Base-by-base conservation (phyloP, 2,329 filamentous ascomycete genomes). In the Proliferodiscus dingleyae region DNA sequence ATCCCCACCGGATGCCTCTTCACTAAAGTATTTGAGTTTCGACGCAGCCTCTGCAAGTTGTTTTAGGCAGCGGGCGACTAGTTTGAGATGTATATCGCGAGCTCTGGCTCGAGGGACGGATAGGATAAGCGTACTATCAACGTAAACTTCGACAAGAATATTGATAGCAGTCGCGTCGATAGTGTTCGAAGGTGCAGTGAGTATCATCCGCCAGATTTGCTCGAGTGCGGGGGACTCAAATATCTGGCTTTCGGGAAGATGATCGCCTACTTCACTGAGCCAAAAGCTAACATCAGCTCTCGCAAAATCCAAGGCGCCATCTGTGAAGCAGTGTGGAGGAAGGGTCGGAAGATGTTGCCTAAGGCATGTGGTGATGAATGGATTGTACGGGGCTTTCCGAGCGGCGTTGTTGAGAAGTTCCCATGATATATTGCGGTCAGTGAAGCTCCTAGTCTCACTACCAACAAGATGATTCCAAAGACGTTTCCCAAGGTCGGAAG, bases 181-280 rank as follows among this genome's bases (percentile, higher is more conserved):
- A 0, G 73, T 77, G 29, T 75, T 70, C 29, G 77, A 71, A 4
- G 81, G 79, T 2, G 86, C 81, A 13, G 78, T 82, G 43, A 95
- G 69, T 26, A 91, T 80, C 56, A 95, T 79, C 19, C 81, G 79
- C 90, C 90, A 95, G n/a, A 95, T 70, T 46, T 89, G 77, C 55
- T 93, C 85, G 34, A 77, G 71, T 21, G 68, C 78, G 53, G 65
- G 76, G 50, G 71, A 75, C 53, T 75, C 69, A 22, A 78, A 61
- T 9, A 71, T 66, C n/a, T 71, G 67, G 6, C 73, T 68, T 45
- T 78, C 73, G 18, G 80, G 65, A 16, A 72, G 60, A 39, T 74
- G 69, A 18, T 69, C 69, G 19, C 62, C 39, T 18, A 47, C 66
- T 30, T 78, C 74, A 37, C 77, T 71, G 4, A 79, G 65, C 30